Percentiles rank a stretch among this genome's conserved stretches.
These are phyloP conservation scores for Oenanthe javanica DNA, from an alignment of 140 eudicot species.

Conservation along the genomic window DNA sequence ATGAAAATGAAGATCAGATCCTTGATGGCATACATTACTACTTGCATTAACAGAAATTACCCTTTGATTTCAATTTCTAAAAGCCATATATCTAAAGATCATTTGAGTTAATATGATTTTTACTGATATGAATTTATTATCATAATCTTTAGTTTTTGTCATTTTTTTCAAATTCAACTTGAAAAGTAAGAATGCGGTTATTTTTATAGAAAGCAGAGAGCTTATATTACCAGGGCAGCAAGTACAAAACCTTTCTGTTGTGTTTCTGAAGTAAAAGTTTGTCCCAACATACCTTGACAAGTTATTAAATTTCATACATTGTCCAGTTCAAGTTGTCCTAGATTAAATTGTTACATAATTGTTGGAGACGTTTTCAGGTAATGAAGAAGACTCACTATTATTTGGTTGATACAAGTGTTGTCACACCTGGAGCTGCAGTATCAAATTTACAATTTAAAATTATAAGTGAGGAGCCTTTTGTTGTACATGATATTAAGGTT, in stretches of 20 bases:
- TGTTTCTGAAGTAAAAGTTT: not conserved
- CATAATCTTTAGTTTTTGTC: not conserved
- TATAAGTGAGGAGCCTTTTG: conserved; percentile 67
- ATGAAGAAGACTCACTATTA: conserved; percentile 99
- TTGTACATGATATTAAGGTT: conserved; percentile 75
- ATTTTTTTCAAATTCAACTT: not conserved
- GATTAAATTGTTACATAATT: conserved; percentile 1
- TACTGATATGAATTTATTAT: not conserved
- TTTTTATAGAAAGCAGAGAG: not conserved
- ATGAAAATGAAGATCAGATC: not conserved
- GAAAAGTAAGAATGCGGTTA: not conserved
- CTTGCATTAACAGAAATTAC: not conserved
- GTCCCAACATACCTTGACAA: not conserved
- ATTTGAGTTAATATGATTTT: not conserved
- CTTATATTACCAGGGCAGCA: not conserved
- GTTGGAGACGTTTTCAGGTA: conserved; percentile 39
- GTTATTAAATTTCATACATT: not conserved
- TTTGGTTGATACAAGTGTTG: conserved; percentile 78
- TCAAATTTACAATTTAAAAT: conserved; percentile 81
- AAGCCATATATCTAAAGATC: not conserved
- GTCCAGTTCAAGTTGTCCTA: not conserved
- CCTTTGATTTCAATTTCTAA: not conserved
- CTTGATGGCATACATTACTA: not conserved
- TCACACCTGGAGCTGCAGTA: conserved; percentile 95
- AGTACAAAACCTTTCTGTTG: not conserved